phyloP scores from a whole-genome alignment of 2,329 filamentous ascomycete genomes.

The Aureobasidium lini region DNA sequence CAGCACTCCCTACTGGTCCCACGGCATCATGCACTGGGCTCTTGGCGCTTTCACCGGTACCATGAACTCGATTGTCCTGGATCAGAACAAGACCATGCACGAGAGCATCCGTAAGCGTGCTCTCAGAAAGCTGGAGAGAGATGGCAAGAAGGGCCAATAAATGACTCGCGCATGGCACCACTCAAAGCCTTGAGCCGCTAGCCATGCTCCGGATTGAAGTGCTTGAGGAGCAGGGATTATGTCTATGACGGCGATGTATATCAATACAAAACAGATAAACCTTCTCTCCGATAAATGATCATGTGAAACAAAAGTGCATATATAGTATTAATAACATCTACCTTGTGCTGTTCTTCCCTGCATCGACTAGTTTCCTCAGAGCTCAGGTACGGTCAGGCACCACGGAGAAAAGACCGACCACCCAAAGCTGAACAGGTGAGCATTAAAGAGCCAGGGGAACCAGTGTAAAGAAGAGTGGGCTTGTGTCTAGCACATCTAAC shows the following conservation, averaged over 20 bases:
- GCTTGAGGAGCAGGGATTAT: too few relatives aligned
- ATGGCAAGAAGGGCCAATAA: conserved; percentile 57
- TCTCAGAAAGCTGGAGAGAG: conserved; percentile 73
- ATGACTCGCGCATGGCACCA: neutral
- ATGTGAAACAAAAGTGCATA: too few relatives aligned
- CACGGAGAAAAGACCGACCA: neutral
- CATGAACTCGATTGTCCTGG: conserved; percentile 50
- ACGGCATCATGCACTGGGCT: conserved; percentile 80
- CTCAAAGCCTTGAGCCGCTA: neutral
- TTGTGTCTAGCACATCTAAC: too few relatives aligned
- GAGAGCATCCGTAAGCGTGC: conserved; percentile 74
- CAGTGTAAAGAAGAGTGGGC: too few relatives aligned
- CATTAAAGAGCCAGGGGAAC: too few relatives aligned
- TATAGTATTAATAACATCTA: neutral
- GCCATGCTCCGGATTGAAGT: neutral
- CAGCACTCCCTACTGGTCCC: conserved; percentile 88
- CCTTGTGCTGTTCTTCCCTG: neutral
- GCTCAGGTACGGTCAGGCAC: neutral
- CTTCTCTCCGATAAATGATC: too few relatives aligned
- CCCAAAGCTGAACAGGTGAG: too few relatives aligned
- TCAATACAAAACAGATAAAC: too few relatives aligned
- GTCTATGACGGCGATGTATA: too few relatives aligned
- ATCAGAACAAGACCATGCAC: conserved; percentile 65
- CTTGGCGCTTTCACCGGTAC: conserved; percentile 55
- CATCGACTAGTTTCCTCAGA: neutral